These are phyloP conservation scores for Ophiostoma sp. DNA, from an alignment of 2,329 filamentous ascomycete genomes.

Conservation along the genomic window DNA sequence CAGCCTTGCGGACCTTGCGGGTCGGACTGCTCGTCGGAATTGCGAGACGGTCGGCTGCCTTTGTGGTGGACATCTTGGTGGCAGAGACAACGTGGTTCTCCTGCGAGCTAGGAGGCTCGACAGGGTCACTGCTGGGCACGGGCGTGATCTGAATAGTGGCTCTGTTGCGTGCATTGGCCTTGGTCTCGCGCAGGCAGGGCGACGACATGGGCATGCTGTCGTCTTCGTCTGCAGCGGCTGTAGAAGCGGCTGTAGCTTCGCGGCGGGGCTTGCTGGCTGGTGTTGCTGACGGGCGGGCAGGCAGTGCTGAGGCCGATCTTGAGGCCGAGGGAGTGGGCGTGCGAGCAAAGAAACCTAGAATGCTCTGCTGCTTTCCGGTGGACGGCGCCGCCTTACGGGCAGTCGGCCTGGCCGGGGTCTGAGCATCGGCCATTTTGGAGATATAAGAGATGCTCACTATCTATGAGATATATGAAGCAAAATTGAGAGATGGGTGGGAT, in stretches of 20 bases:
- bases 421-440: conserved; percentile 32
- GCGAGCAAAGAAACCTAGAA: conserved; percentile 76
- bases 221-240: conserved; percentile 25
- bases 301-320: conserved; percentile 23
- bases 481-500: neutral
- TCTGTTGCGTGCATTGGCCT: conserved; percentile 41
- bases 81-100: conserved; percentile 49
- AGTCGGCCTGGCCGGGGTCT: conserved; percentile 37
- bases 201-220: conserved; percentile 29
- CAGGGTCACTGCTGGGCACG: conserved; percentile 72
- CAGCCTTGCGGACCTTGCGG: conserved; percentile 50
- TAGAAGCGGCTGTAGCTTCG: conserved; percentile 18
- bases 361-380: conserved; percentile 60
- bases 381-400: conserved; percentile 43
- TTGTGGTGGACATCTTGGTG: conserved; percentile 42
- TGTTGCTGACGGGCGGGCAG: conserved; percentile 29
- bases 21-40: conserved; percentile 63
- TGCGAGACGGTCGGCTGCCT: conserved; percentile 41
- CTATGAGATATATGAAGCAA: neutral
- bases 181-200: conserved; percentile 44
- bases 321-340: conserved; percentile 22
- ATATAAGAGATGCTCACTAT: neutral
- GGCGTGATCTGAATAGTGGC: conserved; percentile 54
- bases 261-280: conserved; percentile 27
- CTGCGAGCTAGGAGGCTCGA: conserved; percentile 62